Evolutionary conservation across 495 filamentous ascomycete genomes (phyloP), one percentile per base, ranked within the genome.

Genomic region (Neurospora sp.): DNA sequence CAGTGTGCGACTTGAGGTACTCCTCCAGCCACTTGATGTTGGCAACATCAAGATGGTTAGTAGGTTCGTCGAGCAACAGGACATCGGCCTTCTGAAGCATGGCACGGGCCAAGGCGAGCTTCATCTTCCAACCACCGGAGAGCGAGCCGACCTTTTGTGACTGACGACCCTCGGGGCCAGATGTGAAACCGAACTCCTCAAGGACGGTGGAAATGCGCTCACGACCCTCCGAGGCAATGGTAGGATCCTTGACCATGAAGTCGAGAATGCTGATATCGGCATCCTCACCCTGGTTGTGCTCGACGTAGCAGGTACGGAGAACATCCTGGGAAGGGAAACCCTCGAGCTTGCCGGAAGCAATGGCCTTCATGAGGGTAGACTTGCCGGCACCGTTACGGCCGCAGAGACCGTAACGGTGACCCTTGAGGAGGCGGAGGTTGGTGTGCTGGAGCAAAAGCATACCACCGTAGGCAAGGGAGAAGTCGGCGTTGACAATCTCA

Each of bases 91-190:
- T 92, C 87, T 92, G 91, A 75, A 99, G 87, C 96, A 99, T 98
- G 73, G 96, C 96, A 77, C 96, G 89, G 70, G 96, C 96, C 76
- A 99, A 86, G 72, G 96, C 96, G 71, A 99, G 84, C 89, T 99
- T 99, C 96, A 99, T 99, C 89, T 99, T 98, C 96, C 96, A 99
- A 78, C 96, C 96, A 80, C 96, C 96, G n/a, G 96, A 99, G 22
- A 98, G 85, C 38, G 94, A 97, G 73, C 96, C 95, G 71, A 98
- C 96, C 69, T 88, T 90, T 78, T 96, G 91, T 40, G 89, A 86
- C 80, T 97, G 95, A 38, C 91, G 90, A 72, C 96, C 96, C 74
- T 96, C 91, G 0, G 93, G 93, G 10, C 94, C 94, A 75, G 92
- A 82, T 4, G 92, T 95, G 83, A 99, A 98, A 42, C 96, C 96